Percentiles rank a stretch among this genome's conserved stretches.
Evolutionary conservation across 371 early-diverging fungal genomes (phyloP).

Genomic region (Rhizopus stolonifer): DNA sequence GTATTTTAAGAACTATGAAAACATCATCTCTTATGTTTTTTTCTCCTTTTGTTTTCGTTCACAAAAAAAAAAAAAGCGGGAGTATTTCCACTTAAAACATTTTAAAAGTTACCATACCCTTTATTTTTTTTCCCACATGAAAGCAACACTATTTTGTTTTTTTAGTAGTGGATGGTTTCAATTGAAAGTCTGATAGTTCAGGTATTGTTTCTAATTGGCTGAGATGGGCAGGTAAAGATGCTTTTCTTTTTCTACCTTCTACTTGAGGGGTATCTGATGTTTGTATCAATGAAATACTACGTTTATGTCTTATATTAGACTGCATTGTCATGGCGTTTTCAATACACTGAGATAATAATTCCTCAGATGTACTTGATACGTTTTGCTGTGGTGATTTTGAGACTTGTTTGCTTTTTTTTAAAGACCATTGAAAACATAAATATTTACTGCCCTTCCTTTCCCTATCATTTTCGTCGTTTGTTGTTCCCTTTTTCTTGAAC

Average conservation of each 20-base stretch:
- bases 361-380: background rate
- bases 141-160: too few species aligned
- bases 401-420: background rate
- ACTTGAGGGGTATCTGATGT: background rate
- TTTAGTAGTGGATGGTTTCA: background rate
- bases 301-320: background rate
- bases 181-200: slow-evolving; percentile 2
- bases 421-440: background rate
- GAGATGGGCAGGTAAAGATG: slow-evolving; percentile 7
- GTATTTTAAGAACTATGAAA: too few species aligned
- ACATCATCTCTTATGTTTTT: too few species aligned
- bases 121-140: too few species aligned
- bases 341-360: slow-evolving; percentile 13
- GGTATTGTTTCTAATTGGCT: slow-evolving; percentile 17
- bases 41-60: too few species aligned
- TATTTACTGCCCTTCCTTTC: background rate
- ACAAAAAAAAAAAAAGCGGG: too few species aligned
- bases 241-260: slow-evolving; percentile 1
- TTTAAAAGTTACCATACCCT: too few species aligned
- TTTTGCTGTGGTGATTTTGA: background rate
- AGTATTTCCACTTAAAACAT: too few species aligned
- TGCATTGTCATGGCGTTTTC: slow-evolving; percentile 7
- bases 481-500: background rate
- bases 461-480: background rate
- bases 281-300: background rate